Percentiles rank a stretch among this genome's conserved stretches.
These are phyloP conservation scores for Aaosphaeria arxii DNA, from an alignment of 2,329 filamentous ascomycete species.

Conservation along the genomic window DNA sequence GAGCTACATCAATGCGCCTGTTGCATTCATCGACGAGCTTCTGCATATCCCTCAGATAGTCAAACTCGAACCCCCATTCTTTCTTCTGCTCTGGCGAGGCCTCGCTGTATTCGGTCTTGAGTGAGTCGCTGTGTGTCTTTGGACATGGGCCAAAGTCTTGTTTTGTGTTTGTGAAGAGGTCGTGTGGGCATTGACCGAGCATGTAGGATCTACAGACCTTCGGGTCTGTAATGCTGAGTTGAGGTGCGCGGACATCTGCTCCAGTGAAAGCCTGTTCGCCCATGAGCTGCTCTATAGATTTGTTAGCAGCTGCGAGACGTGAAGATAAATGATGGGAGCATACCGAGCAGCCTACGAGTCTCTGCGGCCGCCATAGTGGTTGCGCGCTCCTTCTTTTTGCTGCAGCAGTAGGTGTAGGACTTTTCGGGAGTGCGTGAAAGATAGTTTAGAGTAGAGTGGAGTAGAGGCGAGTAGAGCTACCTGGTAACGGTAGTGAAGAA, in stretches of 20 bases:
- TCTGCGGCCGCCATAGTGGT: slow-evolving; percentile 90
- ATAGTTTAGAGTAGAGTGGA: not conserved
- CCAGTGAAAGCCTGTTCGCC: slow-evolving; percentile 76
- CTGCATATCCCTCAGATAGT: slow-evolving; percentile 93
- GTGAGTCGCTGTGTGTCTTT: slow-evolving; percentile 80
- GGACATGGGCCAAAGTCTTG: slow-evolving; percentile 90
- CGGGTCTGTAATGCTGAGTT: slow-evolving; percentile 83
- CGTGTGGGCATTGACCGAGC: slow-evolving; percentile 91
- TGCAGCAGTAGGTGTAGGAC: slow-evolving; percentile 3
- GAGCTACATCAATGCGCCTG: slow-evolving; percentile 83
- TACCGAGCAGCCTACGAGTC: slow-evolving; percentile 91
- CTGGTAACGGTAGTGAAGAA: not conserved
- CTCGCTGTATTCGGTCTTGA: slow-evolving; percentile 84
- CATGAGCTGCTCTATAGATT: slow-evolving; percentile 74
- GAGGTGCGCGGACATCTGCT: slow-evolving; percentile 66
- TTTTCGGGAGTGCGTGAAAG: too few species aligned
- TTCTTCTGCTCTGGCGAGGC: slow-evolving; percentile 69
- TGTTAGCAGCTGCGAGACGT: slow-evolving; percentile 12
- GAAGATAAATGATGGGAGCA: slow-evolving; percentile 12
- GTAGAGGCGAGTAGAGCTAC: not conserved
- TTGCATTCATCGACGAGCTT: slow-evolving; percentile 98
- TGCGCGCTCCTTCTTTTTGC: slow-evolving; percentile 1
- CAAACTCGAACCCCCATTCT: slow-evolving; percentile 87
- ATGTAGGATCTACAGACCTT: slow-evolving; percentile 96
- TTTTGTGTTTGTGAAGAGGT: slow-evolving; percentile 99